Conservation (phyloP, 257 asterid genomes). For the Pogostemon cablin region DNA sequence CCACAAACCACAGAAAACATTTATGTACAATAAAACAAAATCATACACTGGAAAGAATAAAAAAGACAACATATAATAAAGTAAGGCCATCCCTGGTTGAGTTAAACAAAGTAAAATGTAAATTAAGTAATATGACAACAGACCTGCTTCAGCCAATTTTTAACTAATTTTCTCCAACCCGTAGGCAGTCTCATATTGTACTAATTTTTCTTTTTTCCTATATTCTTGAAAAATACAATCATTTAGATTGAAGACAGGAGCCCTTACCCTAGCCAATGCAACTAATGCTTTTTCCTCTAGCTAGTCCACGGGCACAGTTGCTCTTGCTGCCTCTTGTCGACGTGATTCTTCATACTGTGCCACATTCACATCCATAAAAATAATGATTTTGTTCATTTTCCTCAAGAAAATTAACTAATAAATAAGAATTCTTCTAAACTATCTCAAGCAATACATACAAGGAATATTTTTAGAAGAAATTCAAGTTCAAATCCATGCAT, state of each 20-base stretch:
- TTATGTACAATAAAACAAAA: background rate
- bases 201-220: background rate
- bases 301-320: constrained; percentile 76
- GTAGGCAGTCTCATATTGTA: too few species aligned
- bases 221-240: constrained; percentile 11
- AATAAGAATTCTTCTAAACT: constrained; percentile 8
- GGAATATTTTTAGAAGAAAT: background rate
- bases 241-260: constrained; percentile 32
- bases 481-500: constrained; percentile 15
- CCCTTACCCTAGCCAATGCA: constrained; percentile 84
- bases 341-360: constrained; percentile 80
- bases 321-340: constrained; percentile 79
- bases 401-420: background rate
- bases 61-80: background rate
- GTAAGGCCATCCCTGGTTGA: background rate
- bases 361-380: constrained; percentile 35
- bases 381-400: constrained; percentile 16
- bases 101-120: background rate
- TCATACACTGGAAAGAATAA: background rate
- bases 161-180: background rate
- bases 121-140: background rate
- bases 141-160: background rate
- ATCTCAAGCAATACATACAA: constrained; percentile 20
- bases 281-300: constrained; percentile 92
- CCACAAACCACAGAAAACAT: too few species aligned